phyloP scores from a whole-genome alignment of 257 asterid species.

The Nicotiana sylvestris region DNA sequence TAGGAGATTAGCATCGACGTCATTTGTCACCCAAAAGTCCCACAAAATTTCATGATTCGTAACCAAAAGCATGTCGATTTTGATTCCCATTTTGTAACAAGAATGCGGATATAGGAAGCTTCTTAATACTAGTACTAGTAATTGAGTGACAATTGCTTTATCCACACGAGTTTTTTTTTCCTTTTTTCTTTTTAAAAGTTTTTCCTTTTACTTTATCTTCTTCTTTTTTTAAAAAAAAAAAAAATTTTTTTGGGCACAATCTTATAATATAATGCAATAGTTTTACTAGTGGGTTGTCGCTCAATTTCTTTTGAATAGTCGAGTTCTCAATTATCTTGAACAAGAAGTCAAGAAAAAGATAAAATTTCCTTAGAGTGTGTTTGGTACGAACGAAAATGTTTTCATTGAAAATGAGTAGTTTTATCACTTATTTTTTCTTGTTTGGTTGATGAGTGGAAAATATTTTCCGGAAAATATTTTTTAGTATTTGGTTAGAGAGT shows the following conservation, averaged over 20 bases:
- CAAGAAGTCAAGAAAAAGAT: no score
- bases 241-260: neutral
- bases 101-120: constrained; percentile 21
- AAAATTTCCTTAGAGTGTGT: no score
- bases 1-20: neutral
- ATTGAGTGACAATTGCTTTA: neutral
- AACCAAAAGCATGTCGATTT: constrained; percentile 24
- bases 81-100: constrained; percentile 26
- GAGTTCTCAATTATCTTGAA: no score
- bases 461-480: no score
- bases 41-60: constrained; percentile 11
- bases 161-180: neutral
- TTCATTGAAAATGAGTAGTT: no score
- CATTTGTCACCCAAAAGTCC: constrained; percentile 19
- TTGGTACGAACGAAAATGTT: no score
- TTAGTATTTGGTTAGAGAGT: no score
- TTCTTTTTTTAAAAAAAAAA: neutral
- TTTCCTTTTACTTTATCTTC: neutral
- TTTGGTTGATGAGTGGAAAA: no score
- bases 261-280: neutral
- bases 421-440: no score
- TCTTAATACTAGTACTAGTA: neutral
- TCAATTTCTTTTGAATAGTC: neutral
- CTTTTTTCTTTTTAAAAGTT: neutral
- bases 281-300: neutral